These are phyloP conservation scores for Pythium scleroteichum DNA, from an alignment of 352 stramenopile species.

Conservation along the genomic window DNA sequence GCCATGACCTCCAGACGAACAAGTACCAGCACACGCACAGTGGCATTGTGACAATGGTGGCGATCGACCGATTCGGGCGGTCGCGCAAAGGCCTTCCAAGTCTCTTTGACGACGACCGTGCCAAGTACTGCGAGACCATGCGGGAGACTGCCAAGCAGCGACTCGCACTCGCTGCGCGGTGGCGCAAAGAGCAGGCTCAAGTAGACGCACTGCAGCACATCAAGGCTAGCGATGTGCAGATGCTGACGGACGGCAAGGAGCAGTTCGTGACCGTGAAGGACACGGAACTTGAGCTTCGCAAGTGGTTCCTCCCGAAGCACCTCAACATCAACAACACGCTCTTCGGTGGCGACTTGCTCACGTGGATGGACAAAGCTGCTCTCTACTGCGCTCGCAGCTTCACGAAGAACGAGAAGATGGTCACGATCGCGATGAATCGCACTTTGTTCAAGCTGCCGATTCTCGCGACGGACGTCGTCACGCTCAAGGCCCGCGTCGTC, in stretches of 20 bases:
- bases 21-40: slow-evolving; percentile 38
- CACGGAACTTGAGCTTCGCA: slow-evolving; percentile 67
- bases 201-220: slow-evolving; percentile 29
- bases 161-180: slow-evolving; percentile 27
- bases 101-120: slow-evolving; percentile 23
- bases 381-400: slow-evolving; percentile 73
- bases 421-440: slow-evolving; percentile 77
- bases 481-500: slow-evolving; percentile 57
- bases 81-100: slow-evolving; percentile 31
- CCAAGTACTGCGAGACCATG: slow-evolving; percentile 20
- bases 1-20: slow-evolving; percentile 29
- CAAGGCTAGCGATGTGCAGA: slow-evolving; percentile 22
- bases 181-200: slow-evolving; percentile 34
- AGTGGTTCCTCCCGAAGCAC: slow-evolving; percentile 70
- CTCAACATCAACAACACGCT: slow-evolving; percentile 75
- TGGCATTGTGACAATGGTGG: slow-evolving; percentile 39
- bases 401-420: slow-evolving; percentile 75
- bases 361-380: slow-evolving; percentile 68
- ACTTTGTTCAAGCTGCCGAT: slow-evolving; percentile 75
- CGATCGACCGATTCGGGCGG: slow-evolving; percentile 32
- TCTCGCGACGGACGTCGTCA: slow-evolving; percentile 53
- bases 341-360: slow-evolving; percentile 64
- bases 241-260: slow-evolving; percentile 19
- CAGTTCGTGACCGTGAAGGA: slow-evolving; percentile 39
- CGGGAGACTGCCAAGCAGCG: slow-evolving; percentile 28